phyloP scores from a whole-genome alignment of 1,284 basidiomycete genomes.

The Malassezia nana region DNA sequence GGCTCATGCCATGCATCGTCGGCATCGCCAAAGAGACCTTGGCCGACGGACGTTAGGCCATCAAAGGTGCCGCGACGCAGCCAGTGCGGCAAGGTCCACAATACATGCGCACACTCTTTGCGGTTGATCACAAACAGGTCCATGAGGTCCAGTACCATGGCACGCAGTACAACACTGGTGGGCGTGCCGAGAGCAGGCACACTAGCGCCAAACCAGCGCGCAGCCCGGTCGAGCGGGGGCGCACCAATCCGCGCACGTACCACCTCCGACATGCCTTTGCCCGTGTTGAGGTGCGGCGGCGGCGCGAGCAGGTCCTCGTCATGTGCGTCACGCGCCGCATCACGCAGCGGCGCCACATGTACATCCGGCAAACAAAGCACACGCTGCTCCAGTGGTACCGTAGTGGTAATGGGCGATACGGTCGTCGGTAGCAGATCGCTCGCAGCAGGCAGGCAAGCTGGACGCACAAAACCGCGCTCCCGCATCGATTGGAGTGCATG shows the following conservation, averaged over 20 bases:
- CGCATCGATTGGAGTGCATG: conserved; percentile 26
- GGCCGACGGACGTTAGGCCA: conserved; percentile 23
- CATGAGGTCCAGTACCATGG: conserved; percentile 68
- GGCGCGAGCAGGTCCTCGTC: neutral
- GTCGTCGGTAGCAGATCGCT: conserved; percentile 37
- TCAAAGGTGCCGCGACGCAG: conserved; percentile 63
- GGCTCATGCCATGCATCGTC: conserved; percentile 29
- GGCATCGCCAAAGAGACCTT: conserved; percentile 37
- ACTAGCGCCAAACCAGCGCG: conserved; percentile 34
- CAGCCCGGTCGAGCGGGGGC: conserved; percentile 20
- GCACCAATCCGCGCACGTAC: conserved; percentile 33
- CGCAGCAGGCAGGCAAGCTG: conserved; percentile 31
- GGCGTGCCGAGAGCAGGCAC: conserved; percentile 66
- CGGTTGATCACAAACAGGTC: conserved; percentile 92
- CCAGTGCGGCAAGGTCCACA: conserved; percentile 82
- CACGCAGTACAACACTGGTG: conserved; percentile 68
- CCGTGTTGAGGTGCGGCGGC: conserved; percentile 19
- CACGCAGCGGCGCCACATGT: conserved; percentile 20
- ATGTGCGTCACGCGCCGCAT: conserved; percentile 11
- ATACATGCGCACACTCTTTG: conserved; percentile 78
- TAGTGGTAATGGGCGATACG: conserved; percentile 22
- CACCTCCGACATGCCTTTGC: conserved; percentile 33
- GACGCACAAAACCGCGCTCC: conserved; percentile 21
- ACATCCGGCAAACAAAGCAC: conserved; percentile 51
- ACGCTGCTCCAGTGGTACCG: conserved; percentile 19